A percentile compares a stretch with the other conserved stretches of the same genome.
Evolutionary conservation across 768 basidiomycete genomes (phyloP).

Genomic region (Sporobolomyces phaffii): DNA sequence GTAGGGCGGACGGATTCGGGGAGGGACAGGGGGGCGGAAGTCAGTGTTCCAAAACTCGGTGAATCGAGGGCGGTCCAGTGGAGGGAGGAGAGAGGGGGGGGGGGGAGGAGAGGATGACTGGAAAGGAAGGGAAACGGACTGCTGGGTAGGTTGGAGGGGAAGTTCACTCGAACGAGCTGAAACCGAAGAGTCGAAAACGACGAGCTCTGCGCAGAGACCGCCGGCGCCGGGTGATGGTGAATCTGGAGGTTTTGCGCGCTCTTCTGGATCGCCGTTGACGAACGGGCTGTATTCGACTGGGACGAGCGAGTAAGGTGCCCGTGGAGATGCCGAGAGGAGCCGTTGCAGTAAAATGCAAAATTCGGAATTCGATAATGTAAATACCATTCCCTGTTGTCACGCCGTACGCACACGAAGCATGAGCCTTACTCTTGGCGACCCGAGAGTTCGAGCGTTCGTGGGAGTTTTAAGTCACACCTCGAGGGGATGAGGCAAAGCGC

Average conservation of each 20-base stretch:
- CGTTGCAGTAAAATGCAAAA: not conserved
- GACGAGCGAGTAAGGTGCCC: not conserved
- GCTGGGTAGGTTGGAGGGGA: conserved; percentile 5
- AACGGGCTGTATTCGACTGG: not conserved
- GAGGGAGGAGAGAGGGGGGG: too few species aligned
- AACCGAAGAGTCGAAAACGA: not conserved
- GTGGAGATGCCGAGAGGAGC: not conserved
- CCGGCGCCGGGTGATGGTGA: not conserved
- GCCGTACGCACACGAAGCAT: not conserved
- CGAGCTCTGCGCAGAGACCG: too few species aligned
- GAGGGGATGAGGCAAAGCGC: conserved; percentile 16
- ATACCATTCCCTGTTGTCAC: conserved; percentile 2
- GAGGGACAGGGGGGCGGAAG: not conserved
- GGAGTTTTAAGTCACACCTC: too few species aligned
- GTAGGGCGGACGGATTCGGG: not conserved
- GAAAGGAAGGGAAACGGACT: conserved; percentile 4
- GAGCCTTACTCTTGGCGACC: too few species aligned
- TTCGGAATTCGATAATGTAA: not conserved
- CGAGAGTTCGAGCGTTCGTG: too few species aligned
- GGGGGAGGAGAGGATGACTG: too few species aligned
- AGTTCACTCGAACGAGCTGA: too few species aligned
- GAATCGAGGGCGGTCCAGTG: too few species aligned
- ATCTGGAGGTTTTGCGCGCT: not conserved
- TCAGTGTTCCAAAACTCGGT: too few species aligned
- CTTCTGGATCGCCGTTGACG: conserved; percentile 13